Base-by-base conservation (phyloP, 2,329 filamentous ascomycete species). In the Trichoderma sp. region DNA sequence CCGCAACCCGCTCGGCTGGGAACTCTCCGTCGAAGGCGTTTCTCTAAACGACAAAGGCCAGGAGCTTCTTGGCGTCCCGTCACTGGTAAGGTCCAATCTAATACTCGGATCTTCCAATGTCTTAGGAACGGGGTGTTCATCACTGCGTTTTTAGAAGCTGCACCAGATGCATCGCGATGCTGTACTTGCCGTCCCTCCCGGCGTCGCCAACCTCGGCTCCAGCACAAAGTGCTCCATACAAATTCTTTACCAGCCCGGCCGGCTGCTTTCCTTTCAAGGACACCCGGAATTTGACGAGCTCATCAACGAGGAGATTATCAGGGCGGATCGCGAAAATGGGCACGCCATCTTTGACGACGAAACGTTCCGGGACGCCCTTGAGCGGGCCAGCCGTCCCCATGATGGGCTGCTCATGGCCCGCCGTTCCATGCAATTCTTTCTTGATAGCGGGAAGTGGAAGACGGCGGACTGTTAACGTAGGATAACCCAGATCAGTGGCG, bases 81-180 rank as follows among this genome's bases (percentile, higher is more conserved):
- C 30, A 17, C 30, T 55, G 30, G 51, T 52, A 34, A 14, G 50
- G n/a, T 12, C 34, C 7, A 3, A 3, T 9, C 9, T 30, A 1
- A 7, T 9, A 30, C 30, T 30, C 7, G 2, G 3, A 30, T 30
- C n/a, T 19, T 34, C 12, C 26, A 14, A 30, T 7, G 19, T 30
- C 17, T 34, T 6, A 55, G 12, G 4, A 5, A 39, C 34, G 10
- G 3, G 10, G 12, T 39, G 12, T 39, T 39, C 12, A 39, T 14
- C 10, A 14, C 51, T 19, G 44, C 7, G 10, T 26, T 12, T 15
- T 28, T 44, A 77, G 75, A 65, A 66, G 0, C 70, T 77, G 17
- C 78, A 81, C 28, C 80, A 82, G 61, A 80, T 81, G 77, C 80
- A 82, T 61, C 74, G 76, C 14, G 80, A 81, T 66, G 74, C 78